Conservation (phyloP, 192 early-diverging fungal species). For the Gonapodya prolifera region DNA sequence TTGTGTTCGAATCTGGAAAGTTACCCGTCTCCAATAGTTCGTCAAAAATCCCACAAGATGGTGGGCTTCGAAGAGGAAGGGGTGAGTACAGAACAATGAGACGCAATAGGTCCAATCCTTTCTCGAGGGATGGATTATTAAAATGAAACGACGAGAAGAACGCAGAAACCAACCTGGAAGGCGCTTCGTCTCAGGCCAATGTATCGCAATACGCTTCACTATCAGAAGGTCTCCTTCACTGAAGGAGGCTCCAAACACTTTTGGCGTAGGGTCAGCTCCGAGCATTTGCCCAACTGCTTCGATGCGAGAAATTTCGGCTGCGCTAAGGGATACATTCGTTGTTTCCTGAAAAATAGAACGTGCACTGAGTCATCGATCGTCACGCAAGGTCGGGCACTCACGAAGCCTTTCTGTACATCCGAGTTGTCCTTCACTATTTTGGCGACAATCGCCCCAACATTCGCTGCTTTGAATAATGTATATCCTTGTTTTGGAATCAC, state of each 20-base stretch:
- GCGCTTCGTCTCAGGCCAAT: conserved; percentile 55
- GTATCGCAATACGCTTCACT: conserved; percentile 35
- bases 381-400: conserved; percentile 3
- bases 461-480: conserved; percentile 56
- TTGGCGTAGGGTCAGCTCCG: conserved; percentile 1
- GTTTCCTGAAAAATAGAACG: conserved; percentile 9
- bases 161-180: conserved; percentile 46
- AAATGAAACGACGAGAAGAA: neutral
- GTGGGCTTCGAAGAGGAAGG: neutral
- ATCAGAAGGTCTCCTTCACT: conserved; percentile 24
- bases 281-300: conserved; percentile 6
- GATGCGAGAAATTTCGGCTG: conserved; percentile 9
- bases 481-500: conserved; percentile 19
- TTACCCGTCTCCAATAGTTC: neutral
- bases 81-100: conserved; percentile 43
- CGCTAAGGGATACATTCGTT: conserved; percentile 8
- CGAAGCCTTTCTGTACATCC: conserved; percentile 20
- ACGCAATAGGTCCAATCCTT: conserved; percentile 67
- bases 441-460: conserved; percentile 50
- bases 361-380: neutral
- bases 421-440: conserved; percentile 64
- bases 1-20: neutral
- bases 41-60: neutral
- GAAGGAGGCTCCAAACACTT: conserved; percentile 10
- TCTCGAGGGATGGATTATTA: neutral